Evolutionary conservation across 768 basidiomycete species (phyloP).

Genomic region (Boletellus emodensis): DNA sequence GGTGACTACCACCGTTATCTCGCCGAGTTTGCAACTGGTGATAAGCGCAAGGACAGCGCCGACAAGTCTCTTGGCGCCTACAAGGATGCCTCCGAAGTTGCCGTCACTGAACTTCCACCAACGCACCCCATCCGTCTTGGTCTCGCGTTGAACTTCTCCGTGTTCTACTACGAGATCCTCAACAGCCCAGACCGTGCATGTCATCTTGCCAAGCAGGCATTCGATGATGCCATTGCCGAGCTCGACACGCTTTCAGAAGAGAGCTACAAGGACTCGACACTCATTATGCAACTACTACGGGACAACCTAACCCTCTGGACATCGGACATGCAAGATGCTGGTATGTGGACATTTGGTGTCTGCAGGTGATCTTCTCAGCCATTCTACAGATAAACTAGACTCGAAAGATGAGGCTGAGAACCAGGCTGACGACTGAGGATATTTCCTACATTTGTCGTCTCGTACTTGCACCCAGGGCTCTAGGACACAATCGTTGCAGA

Average conservation of each 20-base stretch:
- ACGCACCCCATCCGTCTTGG: constrained; percentile 99
- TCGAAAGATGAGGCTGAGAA: constrained; percentile 66
- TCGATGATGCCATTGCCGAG: constrained; percentile 98
- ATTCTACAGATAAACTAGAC: constrained; percentile 62
- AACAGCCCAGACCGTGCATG: constrained; percentile 98
- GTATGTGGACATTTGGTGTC: constrained; percentile 43
- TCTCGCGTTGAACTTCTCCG: constrained; percentile 98
- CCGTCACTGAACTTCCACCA: constrained; percentile 90
- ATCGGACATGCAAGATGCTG: constrained; percentile 93
- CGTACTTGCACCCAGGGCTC: constrained; percentile 17
- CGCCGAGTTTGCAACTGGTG: constrained; percentile 96
- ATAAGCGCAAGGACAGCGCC: constrained; percentile 94
- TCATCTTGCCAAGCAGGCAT: constrained; percentile 98
- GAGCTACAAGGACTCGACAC: constrained; percentile 98
- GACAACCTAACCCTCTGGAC: constrained; percentile 99
- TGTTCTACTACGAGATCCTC: constrained; percentile 99
- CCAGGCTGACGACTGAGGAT: constrained; percentile 60
- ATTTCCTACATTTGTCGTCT: constrained; percentile 5
- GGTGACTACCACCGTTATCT: constrained; percentile 99
- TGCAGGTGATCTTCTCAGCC: constrained; percentile 6
- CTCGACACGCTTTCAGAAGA: constrained; percentile 98
- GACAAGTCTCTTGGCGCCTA: constrained; percentile 97
- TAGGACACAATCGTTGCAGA: constrained; percentile 9
- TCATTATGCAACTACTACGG: constrained; percentile 95
- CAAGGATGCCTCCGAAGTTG: constrained; percentile 97